Evolutionary conservation across 371 early-diverging fungal genomes (phyloP).

Genomic region (Zychaea mexicana): DNA sequence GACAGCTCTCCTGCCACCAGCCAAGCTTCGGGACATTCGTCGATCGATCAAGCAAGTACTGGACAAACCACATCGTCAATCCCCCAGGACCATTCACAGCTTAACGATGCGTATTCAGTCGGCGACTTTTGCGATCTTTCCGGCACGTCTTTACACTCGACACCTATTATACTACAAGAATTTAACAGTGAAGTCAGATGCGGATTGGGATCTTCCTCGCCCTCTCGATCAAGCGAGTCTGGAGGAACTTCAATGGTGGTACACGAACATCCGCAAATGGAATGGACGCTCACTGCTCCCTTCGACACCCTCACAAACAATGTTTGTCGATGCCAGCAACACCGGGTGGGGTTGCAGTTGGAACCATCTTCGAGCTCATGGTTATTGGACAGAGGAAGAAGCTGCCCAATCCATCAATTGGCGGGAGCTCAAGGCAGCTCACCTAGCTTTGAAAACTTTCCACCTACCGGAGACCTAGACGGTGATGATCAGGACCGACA

Average conservation of each 20-base stretch:
- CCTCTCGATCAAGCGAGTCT: neutral
- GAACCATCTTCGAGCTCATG: neutral
- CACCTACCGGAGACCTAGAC: conserved; percentile 3
- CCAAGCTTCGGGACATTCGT: conserved; percentile 14
- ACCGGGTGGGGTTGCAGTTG: conserved; percentile 17
- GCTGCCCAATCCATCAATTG: conserved; percentile 18
- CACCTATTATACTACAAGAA: conserved; percentile 4
- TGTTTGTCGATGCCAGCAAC: conserved; percentile 25
- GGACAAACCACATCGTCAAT: neutral
- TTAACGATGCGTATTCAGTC: conserved; percentile 27
- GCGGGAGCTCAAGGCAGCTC: conserved; percentile 19
- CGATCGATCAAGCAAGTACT: neutral
- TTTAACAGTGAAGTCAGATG: neutral
- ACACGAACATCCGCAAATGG: conserved; percentile 1
- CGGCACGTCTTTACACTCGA: conserved; percentile 11
- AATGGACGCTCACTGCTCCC: conserved; percentile 13
- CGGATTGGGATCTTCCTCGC: neutral
- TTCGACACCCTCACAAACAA: neutral
- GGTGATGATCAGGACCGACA: conserved; percentile 30
- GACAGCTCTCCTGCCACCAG: conserved; percentile 8
- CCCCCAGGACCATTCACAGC: conserved; percentile 13
- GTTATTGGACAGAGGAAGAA: conserved; percentile 1
- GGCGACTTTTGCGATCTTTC: conserved; percentile 25
- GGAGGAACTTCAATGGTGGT: conserved; percentile 19
- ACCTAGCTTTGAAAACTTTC: conserved; percentile 17